These are phyloP conservation scores for Ceratocystis huliohia DNA, from an alignment of 2,329 filamentous ascomycete genomes.

Conservation along the genomic window DNA sequence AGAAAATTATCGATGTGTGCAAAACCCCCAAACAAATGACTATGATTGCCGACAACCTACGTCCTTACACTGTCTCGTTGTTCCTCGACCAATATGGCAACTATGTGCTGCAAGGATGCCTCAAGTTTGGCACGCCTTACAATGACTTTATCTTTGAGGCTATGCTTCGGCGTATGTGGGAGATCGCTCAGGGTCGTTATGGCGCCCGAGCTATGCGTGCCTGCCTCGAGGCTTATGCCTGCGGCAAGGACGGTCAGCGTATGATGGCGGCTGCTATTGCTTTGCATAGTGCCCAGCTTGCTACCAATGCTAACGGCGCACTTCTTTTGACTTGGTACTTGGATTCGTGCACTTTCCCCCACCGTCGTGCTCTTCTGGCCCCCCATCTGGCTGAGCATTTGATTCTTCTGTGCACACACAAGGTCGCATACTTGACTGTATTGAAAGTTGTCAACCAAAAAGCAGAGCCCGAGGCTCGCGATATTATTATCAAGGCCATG, in stretches of 20 bases:
- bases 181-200: conserved; percentile 82
- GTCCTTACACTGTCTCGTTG: conserved; percentile 74
- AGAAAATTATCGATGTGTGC: conserved; percentile 97
- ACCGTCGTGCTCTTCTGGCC: conserved; percentile 78
- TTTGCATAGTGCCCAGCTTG: conserved; percentile 90
- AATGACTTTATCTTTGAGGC: conserved; percentile 98
- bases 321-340: conserved; percentile 93
- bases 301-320: conserved; percentile 91
- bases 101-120: conserved; percentile 91
- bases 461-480: conserved; percentile 80
- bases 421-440: conserved; percentile 93
- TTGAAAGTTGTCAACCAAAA: conserved; percentile 98
- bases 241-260: conserved; percentile 87
- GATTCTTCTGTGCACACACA: conserved; percentile 93
- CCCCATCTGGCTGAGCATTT: conserved; percentile 85
- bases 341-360: conserved; percentile 92
- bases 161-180: conserved; percentile 90
- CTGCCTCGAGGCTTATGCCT: conserved; percentile 89
- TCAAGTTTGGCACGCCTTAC: conserved; percentile 77
- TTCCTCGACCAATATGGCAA: conserved; percentile 98
- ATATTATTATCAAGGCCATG: conserved; percentile 75
- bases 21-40: conserved; percentile 72
- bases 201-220: conserved; percentile 93
- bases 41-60: conserved; percentile 71
- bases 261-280: conserved; percentile 90